Evolutionary conservation across 495 filamentous ascomycete species (phyloP).

Genomic region (Aspergillus diversus): DNA sequence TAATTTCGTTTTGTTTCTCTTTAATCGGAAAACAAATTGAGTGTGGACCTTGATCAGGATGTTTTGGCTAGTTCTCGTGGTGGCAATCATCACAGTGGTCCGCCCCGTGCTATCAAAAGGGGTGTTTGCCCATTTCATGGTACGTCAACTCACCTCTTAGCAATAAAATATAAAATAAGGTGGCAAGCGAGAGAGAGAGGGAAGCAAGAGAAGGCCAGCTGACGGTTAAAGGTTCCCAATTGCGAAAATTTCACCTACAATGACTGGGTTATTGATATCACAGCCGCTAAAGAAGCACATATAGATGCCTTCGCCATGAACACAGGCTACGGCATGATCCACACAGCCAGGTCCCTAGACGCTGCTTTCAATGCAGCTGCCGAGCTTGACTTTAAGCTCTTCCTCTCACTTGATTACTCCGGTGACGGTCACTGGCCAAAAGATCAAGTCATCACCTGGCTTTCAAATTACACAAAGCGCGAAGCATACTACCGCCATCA

Average conservation of each 20-base stretch:
- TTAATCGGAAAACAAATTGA: neutral
- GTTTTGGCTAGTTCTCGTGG: neutral
- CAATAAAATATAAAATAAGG: neutral
- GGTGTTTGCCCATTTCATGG: slow-evolving; percentile 20
- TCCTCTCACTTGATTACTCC: slow-evolving; percentile 73
- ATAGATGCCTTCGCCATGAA: slow-evolving; percentile 80
- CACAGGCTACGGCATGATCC: slow-evolving; percentile 55
- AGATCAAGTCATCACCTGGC: slow-evolving; percentile 53
- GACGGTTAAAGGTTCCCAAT: neutral
- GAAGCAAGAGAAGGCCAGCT: slow-evolving; percentile 25
- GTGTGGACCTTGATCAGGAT: neutral
- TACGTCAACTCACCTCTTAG: neutral
- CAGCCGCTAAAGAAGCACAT: slow-evolving; percentile 57
- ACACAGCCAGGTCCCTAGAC: slow-evolving; percentile 47
- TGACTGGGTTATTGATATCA: slow-evolving; percentile 65
- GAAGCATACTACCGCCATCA: slow-evolving; percentile 57
- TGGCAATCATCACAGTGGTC: slow-evolving; percentile 2
- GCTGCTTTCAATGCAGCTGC: slow-evolving; percentile 62
- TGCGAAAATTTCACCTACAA: slow-evolving; percentile 28
- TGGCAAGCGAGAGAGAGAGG: neutral
- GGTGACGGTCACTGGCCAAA: slow-evolving; percentile 60
- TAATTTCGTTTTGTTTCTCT: neutral
- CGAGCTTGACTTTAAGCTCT: slow-evolving; percentile 59
- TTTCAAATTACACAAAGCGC: slow-evolving; percentile 57
- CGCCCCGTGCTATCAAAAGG: slow-evolving; percentile 5